Percentiles rank a stretch among this genome's conserved stretches.
These are phyloP conservation scores for Pythium coloratum DNA, from an alignment of 352 stramenopile species.

Conservation along the genomic window DNA sequence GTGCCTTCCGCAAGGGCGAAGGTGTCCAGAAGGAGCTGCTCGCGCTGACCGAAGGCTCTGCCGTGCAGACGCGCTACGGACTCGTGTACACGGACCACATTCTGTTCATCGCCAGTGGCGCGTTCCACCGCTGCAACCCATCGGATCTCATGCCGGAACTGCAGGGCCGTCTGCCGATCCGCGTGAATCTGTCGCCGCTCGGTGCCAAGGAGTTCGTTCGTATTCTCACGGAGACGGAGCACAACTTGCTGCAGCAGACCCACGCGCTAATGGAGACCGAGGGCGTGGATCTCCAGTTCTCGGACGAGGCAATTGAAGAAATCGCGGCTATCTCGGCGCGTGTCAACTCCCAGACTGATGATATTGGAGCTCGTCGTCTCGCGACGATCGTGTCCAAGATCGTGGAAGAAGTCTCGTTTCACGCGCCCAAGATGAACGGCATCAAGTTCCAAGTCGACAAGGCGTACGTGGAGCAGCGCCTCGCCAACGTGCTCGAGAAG, in stretches of 20 bases:
- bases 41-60: constrained; percentile 97
- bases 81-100: constrained; percentile 99
- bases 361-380: constrained; percentile 97
- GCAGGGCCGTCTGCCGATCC: constrained; percentile 97
- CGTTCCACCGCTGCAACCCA: constrained; percentile 97
- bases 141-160: constrained; percentile 98
- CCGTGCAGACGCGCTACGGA: constrained; percentile 91
- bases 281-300: constrained; percentile 93
- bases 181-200: constrained; percentile 96
- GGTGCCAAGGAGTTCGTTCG: constrained; percentile 97
- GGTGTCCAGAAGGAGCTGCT: constrained; percentile 98
- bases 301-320: constrained; percentile 95
- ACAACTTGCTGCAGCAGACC: constrained; percentile 97
- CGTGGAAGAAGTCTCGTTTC: constrained; percentile 98
- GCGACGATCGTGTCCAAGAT: constrained; percentile 97
- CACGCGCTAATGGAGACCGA: constrained; percentile 96
- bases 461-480: constrained; percentile 90
- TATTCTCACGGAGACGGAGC: constrained; percentile 96
- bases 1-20: constrained; percentile 91
- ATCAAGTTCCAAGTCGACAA: constrained; percentile 90
- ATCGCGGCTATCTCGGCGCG: constrained; percentile 94
- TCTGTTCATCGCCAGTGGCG: constrained; percentile 96
- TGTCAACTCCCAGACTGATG: constrained; percentile 96
- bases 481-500: constrained; percentile 93
- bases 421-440: constrained; percentile 90